Evolutionary conservation across 345 rosid species (phyloP).

Genomic region (Pistacia integerrima): DNA sequence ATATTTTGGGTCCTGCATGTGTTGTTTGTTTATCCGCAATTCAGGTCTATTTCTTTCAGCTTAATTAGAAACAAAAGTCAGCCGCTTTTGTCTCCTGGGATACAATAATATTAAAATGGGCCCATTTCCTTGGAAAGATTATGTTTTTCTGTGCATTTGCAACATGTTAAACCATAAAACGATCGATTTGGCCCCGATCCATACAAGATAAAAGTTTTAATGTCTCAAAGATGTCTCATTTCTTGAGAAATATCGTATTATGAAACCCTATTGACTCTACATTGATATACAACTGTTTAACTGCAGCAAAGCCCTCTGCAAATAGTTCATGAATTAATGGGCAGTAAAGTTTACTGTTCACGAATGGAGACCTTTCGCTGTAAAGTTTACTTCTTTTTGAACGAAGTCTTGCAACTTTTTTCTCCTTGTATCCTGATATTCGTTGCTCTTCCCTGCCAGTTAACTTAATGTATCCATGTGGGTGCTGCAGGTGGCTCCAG

Average conservation of each 20-base stretch:
- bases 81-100: not conserved
- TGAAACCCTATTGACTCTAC: too few relatives aligned
- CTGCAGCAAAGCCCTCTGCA: not conserved
- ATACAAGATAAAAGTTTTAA: not conserved
- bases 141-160: not conserved
- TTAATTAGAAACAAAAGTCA: not conserved
- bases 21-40: constrained; percentile 1
- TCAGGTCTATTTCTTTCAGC: not conserved
- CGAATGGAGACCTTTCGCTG: not conserved
- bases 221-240: not conserved
- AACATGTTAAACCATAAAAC: not conserved
- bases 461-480: not conserved
- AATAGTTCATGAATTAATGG: too few relatives aligned
- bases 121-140: not conserved
- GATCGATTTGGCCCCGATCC: not conserved
- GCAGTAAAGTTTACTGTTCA: too few relatives aligned
- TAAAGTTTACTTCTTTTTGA: not conserved
- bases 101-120: not conserved
- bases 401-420: too few relatives aligned
- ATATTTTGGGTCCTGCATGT: not conserved
- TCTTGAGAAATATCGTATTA: not conserved
- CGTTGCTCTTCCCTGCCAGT: not conserved
- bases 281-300: not conserved
- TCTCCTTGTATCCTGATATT: not conserved
- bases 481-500: constrained; percentile 39